Percentiles rank a stretch among this genome's conserved stretches.
phyloP scores from a whole-genome alignment of 1,139 yeast species.

The Hyphopichia fennica region DNA sequence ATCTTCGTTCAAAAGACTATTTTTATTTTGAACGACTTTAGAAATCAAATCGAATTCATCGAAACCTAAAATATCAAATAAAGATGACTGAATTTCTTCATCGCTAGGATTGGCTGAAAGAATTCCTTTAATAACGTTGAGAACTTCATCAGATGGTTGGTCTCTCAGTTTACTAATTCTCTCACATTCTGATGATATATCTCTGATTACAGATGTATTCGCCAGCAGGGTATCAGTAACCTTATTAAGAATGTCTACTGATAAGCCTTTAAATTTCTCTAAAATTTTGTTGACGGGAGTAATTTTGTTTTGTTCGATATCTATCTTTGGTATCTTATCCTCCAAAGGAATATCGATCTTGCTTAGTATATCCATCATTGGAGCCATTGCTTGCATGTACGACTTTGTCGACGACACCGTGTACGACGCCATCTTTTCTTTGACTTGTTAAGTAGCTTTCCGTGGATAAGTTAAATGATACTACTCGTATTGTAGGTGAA shows the following conservation, averaged over 20 bases:
- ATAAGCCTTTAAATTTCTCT: constrained; percentile 28
- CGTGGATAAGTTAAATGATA: too few species aligned
- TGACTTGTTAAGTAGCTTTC: background rate
- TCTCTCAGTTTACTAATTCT: constrained; percentile 18
- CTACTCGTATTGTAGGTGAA: too few species aligned
- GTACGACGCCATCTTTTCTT: constrained; percentile 35
- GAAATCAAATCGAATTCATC: constrained; percentile 82
- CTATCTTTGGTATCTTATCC: constrained; percentile 31
- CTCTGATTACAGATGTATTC: constrained; percentile 11
- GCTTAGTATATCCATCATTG: constrained; percentile 51
- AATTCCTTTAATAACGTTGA: constrained; percentile 23
- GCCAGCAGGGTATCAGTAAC: constrained; percentile 19
- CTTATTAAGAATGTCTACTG: constrained; percentile 32
- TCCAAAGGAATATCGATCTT: constrained; percentile 24
- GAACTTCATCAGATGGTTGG: constrained; percentile 16
- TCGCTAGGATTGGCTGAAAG: constrained; percentile 41
- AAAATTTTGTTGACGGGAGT: constrained; percentile 29
- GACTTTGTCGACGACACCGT: constrained; percentile 68
- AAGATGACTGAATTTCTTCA: constrained; percentile 62
- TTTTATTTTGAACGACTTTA: constrained; percentile 56
- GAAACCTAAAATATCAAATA: constrained; percentile 81
- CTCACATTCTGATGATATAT: constrained; percentile 28
- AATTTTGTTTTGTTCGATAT: constrained; percentile 29
- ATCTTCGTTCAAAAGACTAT: constrained; percentile 16
- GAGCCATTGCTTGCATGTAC: constrained; percentile 75